Percentiles rank a stretch among this genome's conserved stretches.
These are phyloP conservation scores for Babesia sp. DNA, from an alignment of 169 alveolate species.

Conservation along the genomic window DNA sequence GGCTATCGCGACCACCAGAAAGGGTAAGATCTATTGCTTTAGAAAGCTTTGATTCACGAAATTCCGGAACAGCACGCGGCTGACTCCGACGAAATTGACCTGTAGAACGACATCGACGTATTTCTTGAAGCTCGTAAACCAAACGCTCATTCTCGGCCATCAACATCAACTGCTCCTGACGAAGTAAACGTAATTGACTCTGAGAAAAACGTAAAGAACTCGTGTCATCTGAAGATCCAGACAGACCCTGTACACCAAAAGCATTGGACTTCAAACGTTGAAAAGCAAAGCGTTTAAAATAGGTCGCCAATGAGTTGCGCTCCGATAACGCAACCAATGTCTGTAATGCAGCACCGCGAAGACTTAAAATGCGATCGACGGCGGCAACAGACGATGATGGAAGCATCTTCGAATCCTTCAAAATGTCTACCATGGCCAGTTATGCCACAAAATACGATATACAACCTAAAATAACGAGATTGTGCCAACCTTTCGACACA, in stretches of 20 bases:
- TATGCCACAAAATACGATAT: neutral
- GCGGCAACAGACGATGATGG: conserved; percentile 11
- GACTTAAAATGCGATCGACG: conserved; percentile 29
- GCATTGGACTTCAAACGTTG: conserved; percentile 63
- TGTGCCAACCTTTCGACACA: neutral
- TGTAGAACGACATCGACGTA: conserved; percentile 37
- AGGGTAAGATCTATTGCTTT: conserved; percentile 53
- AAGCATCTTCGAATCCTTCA: neutral
- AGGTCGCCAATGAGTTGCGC: conserved; percentile 63
- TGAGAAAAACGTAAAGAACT: conserved; percentile 65
- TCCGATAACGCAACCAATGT: conserved; percentile 53
- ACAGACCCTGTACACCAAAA: conserved; percentile 56
- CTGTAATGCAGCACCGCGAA: conserved; percentile 78
- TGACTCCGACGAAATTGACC: conserved; percentile 27
- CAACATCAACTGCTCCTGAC: conserved; percentile 79
- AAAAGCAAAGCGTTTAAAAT: conserved; percentile 66
- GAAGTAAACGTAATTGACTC: conserved; percentile 72
- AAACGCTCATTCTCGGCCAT: conserved; percentile 79
- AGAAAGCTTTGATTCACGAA: conserved; percentile 50
- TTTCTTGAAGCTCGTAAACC: conserved; percentile 70
- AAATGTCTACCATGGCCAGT: neutral
- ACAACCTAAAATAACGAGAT: neutral
- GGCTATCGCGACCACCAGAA: conserved; percentile 51
- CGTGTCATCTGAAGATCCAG: conserved; percentile 45
- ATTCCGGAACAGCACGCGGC: conserved; percentile 32